Conservation (phyloP, 208 protist genomes). For the Leishmania guyanensis region DNA sequence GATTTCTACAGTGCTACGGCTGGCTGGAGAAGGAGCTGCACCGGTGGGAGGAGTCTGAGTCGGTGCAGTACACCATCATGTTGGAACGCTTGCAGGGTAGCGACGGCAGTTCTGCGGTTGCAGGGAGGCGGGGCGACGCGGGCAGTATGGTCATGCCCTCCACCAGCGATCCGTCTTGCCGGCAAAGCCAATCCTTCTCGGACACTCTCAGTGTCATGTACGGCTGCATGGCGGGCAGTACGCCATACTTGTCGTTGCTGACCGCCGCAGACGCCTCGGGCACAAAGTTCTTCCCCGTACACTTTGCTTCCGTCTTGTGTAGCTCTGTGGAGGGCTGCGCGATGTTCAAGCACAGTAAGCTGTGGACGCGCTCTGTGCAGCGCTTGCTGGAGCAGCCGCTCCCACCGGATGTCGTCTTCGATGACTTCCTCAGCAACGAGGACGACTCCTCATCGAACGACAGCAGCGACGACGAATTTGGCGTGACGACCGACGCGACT, state of each 20-base stretch:
- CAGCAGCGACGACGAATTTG: slow-evolving; percentile 48
- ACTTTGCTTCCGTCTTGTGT: slow-evolving; percentile 83
- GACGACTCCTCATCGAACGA: slow-evolving; percentile 41
- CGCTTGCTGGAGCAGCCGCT: slow-evolving; percentile 73
- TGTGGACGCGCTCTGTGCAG: slow-evolving; percentile 80
- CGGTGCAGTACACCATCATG: slow-evolving; percentile 51
- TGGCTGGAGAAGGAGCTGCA: slow-evolving; percentile 86
- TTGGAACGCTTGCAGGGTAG: slow-evolving; percentile 60
- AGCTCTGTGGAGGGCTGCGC: slow-evolving; percentile 76
- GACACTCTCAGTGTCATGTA: slow-evolving; percentile 33
- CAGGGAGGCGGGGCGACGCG: background rate
- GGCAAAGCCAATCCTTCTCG: slow-evolving; percentile 53
- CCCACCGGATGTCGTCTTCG: slow-evolving; percentile 71
- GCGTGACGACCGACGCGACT: slow-evolving; percentile 29
- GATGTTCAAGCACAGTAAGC: slow-evolving; percentile 78
- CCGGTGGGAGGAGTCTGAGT: slow-evolving; percentile 76
- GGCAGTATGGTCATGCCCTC: slow-evolving; percentile 9
- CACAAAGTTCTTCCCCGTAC: slow-evolving; percentile 75
- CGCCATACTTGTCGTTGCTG: slow-evolving; percentile 39
- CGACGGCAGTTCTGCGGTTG: slow-evolving; percentile 15
- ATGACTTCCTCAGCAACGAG: slow-evolving; percentile 43
- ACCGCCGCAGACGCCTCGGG: slow-evolving; percentile 33
- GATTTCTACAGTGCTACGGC: slow-evolving; percentile 85
- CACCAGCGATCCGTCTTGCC: slow-evolving; percentile 23
- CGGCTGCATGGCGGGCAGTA: slow-evolving; percentile 6